Conservation (phyloP, 2,329 filamentous ascomycete genomes). For the Plectosphaerella sp. region DNA sequence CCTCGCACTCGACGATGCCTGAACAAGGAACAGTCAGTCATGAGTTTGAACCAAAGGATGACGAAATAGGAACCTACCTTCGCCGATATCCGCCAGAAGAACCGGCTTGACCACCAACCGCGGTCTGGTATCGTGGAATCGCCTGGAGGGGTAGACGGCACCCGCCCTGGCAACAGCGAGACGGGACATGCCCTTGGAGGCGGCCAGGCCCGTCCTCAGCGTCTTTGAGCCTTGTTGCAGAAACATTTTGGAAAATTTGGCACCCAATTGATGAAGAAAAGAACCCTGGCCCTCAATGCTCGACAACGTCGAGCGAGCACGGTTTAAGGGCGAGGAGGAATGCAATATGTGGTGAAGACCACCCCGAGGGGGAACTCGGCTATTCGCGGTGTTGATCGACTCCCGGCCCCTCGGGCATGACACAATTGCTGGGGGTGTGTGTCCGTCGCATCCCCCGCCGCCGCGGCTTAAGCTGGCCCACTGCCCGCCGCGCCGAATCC, state of each 20-base stretch:
- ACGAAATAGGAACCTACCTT: slow-evolving; percentile 48
- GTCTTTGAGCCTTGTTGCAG: slow-evolving; percentile 46
- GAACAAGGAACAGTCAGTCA: slow-evolving; percentile 13
- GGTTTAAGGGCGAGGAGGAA: not conserved
- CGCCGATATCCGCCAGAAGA: slow-evolving; percentile 78
- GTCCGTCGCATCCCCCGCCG: not conserved
- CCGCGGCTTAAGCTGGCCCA: not conserved
- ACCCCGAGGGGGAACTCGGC: slow-evolving; percentile 5
- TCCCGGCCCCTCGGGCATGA: slow-evolving; percentile 1
- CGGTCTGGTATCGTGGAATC: slow-evolving; percentile 46
- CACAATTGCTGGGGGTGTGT: not conserved
- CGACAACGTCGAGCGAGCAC: not conserved
- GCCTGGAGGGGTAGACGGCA: slow-evolving; percentile 28
- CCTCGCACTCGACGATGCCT: slow-evolving; percentile 98
- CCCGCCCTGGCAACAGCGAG: slow-evolving; percentile 24
- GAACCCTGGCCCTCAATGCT: not conserved
- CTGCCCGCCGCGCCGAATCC: not conserved
- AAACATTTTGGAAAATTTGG: slow-evolving; percentile 41
- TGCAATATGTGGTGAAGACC: not conserved
- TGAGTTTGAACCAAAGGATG: not conserved
- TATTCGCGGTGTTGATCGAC: slow-evolving; percentile 14
- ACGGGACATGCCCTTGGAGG: slow-evolving; percentile 34
- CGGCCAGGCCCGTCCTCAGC: slow-evolving; percentile 46
- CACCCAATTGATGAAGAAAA: not conserved
- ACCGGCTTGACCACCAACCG: slow-evolving; percentile 69